Conservation (phyloP, 805 yeast genomes). For the Ogataea henricii region DNA sequence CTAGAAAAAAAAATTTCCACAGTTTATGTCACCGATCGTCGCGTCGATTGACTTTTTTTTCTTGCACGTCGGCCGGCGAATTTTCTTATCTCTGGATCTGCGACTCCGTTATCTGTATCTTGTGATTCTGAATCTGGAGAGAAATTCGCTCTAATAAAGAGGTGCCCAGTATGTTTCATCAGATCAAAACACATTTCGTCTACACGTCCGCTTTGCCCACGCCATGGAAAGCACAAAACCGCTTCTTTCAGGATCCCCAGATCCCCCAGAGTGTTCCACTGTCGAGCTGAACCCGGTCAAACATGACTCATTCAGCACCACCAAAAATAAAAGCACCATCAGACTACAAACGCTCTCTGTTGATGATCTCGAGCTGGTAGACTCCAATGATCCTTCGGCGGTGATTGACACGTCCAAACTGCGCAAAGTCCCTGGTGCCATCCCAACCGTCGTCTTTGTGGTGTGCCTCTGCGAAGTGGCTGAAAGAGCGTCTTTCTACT, state of each 20-base stretch:
- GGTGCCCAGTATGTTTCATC: background rate
- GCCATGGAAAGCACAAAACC: conserved; percentile 1
- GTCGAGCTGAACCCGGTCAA: background rate
- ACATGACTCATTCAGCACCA: background rate
- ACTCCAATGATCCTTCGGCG: conserved; percentile 5
- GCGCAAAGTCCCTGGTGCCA: conserved; percentile 26
- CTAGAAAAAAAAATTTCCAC: background rate
- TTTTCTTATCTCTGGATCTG: conserved; percentile 1
- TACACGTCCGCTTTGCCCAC: background rate
- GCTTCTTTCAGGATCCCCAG: background rate
- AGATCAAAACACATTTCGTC: background rate
- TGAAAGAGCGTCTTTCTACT: conserved; percentile 57
- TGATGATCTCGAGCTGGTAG: background rate
- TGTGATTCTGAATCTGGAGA: background rate
- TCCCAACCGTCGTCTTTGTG: conserved; percentile 28
- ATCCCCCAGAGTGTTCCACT: background rate
- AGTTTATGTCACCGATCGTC: conserved; percentile 16
- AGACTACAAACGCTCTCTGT: background rate
- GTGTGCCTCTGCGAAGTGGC: conserved; percentile 48
- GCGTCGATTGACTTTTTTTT: background rate
- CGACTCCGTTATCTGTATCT: background rate
- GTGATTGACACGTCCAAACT: conserved; percentile 8
- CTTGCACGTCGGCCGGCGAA: background rate
- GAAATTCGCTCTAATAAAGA: background rate
- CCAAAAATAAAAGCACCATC: background rate